Conservation (phyloP, 257 asterid species). For the Anisodus acutangulus region DNA sequence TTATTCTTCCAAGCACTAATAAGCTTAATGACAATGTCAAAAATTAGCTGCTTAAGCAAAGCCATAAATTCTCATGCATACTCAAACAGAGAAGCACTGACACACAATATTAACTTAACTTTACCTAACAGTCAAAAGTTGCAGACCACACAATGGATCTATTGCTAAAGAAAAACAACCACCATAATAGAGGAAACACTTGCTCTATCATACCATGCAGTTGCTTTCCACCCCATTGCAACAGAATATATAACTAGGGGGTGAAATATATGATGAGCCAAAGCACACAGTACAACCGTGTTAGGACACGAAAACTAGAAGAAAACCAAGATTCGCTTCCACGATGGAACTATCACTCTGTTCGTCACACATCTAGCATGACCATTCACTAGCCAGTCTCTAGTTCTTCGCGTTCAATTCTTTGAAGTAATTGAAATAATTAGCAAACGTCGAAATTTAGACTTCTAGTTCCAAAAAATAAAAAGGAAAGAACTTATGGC, state of each 20-base stretch:
- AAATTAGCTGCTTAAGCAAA: slow-evolving; percentile 1
- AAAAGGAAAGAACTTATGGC: neutral
- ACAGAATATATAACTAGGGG: neutral
- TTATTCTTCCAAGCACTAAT: neutral
- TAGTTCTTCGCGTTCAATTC: neutral
- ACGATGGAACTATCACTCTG: neutral
- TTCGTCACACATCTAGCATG: neutral
- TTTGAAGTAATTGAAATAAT: neutral
- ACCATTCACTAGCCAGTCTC: neutral
- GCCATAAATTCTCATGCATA: neutral
- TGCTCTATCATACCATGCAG: neutral
- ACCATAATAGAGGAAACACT: neutral
- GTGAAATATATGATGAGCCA: neutral
- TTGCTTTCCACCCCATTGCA: neutral
- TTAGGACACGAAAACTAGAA: neutral
- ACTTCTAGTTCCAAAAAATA: neutral
- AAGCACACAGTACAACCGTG: neutral
- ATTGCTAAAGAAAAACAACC: neutral
- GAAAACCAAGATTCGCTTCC: neutral
- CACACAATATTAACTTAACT: neutral
- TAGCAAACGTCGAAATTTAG: neutral
- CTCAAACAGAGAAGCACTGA: neutral
- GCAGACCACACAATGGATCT: neutral
- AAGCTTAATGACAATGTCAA: neutral
- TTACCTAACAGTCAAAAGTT: neutral